Evolutionary conservation across 768 basidiomycete genomes (phyloP), one percentile per base, ranked within the genome.

Genomic region (Naematelia encephala): DNA sequence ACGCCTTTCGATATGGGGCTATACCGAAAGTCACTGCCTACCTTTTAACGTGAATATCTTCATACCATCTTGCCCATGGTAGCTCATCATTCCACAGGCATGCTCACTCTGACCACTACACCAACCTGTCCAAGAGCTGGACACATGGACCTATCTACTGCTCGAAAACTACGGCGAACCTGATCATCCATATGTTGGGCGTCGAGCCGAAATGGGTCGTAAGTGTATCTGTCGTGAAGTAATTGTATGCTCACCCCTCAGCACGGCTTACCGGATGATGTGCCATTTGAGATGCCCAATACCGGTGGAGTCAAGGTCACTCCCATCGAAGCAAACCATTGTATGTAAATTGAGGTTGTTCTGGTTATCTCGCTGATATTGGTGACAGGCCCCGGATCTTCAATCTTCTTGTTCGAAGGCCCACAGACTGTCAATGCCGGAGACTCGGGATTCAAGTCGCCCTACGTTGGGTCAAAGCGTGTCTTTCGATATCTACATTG

Each of bases 311-410:
- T 97, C 30, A 80, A 79, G 34, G 93, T 97, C 3, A 97, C 91
- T 1, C 84, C 93, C 42, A 91, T 99, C n/a, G 90, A 96, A 69
- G 96, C 94, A 10, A 98, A 99, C 74, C 96, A 98, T 72, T 97
- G 94, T 82, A 56, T 43, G 81, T 67, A n/a, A n/a, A n/a, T n/a
- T n/a, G n/a, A n/a, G n/a, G n/a, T n/a, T n/a, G n/a, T n/a, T 46
- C 30, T 30, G 5, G 14, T 28, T 21, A 47, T 52, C 49, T 16
- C 60, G 14, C 27, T 5, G 4, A n/a, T n/a, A n/a, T n/a, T n/a
- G n/a, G n/a, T n/a, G n/a, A 51, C 29, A 80, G 79, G 84, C 76
- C 96, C 96, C 4, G 96, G 96, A 3, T 96, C 92, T 1, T 90
- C 86, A 59, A 80, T 99, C 23, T 98, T 97, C 78, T 81, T 94